A percentile compares a stretch with the other conserved stretches of the same genome.
These are phyloP conservation scores for Arabis alpina DNA, from an alignment of 345 rosid genomes.

Conservation along the genomic window DNA sequence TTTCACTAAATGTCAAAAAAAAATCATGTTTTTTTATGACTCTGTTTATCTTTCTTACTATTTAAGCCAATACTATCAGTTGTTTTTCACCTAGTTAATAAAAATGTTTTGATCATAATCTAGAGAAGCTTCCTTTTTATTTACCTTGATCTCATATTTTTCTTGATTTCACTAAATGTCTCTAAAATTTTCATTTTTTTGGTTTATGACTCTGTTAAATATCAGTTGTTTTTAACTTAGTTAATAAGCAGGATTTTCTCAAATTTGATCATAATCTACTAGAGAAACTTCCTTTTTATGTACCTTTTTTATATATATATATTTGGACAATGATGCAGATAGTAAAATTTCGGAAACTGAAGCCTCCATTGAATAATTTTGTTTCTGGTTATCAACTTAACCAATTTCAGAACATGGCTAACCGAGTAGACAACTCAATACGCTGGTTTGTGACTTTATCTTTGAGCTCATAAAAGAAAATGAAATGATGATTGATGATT, in stretches of 20 bases:
- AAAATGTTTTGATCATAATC: neutral
- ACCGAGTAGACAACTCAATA: conserved; percentile 29
- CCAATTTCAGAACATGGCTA: conserved; percentile 35
- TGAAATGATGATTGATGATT: neutral
- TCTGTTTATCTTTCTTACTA: neutral
- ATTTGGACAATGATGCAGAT: conserved; percentile 20
- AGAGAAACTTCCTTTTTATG: too few relatives aligned
- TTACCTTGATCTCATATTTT: neutral
- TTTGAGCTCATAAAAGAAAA: neutral
- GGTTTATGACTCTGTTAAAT: too few relatives aligned
- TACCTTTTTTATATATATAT: neutral
- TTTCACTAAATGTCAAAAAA: neutral
- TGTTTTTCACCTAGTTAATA: too few relatives aligned
- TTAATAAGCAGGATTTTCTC: too few relatives aligned
- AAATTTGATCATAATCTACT: too few relatives aligned
- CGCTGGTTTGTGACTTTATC: conserved; percentile 36
- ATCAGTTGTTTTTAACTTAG: too few relatives aligned
- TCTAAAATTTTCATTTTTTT: too few relatives aligned
- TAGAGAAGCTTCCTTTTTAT: neutral
- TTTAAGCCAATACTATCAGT: too few relatives aligned
- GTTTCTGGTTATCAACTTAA: conserved; percentile 33
- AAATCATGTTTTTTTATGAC: neutral
- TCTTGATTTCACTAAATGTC: too few relatives aligned
- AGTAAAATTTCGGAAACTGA: conserved; percentile 22
- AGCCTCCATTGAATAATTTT: conserved; percentile 4